These are phyloP conservation scores for Pseudoscleropodium purum DNA, from an alignment of 225 moss, liverwort and hornwort genomes.

Conservation along the genomic window DNA sequence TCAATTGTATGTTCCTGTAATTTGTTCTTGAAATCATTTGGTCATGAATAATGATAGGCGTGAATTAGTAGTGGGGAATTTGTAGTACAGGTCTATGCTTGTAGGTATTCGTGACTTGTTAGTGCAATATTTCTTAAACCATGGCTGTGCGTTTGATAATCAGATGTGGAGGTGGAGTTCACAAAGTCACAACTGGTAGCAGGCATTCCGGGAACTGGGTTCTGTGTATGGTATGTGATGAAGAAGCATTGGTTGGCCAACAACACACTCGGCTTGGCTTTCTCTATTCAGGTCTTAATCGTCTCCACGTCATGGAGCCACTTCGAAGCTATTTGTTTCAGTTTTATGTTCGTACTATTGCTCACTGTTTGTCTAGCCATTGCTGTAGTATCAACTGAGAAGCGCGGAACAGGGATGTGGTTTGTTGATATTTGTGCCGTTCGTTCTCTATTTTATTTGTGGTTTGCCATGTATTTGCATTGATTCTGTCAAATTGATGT, in stretches of 20 bases:
- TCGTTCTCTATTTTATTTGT: not conserved
- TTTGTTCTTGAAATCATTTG: not conserved
- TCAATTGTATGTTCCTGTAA: not conserved
- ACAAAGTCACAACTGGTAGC: constrained; percentile 87
- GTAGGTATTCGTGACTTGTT: not conserved
- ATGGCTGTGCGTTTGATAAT: constrained; percentile 5
- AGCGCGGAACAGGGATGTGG: not conserved
- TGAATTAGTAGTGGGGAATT: not conserved
- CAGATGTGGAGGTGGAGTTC: constrained; percentile 85
- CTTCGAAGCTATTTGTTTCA: not conserved
- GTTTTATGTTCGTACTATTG: not conserved
- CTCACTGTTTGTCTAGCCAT: not conserved
- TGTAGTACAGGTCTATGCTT: not conserved
- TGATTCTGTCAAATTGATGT: not conserved
- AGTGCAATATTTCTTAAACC: not conserved
- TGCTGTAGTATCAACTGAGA: not conserved
- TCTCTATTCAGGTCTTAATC: constrained; percentile 82
- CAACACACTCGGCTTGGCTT: constrained; percentile 97
- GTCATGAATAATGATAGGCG: not conserved
- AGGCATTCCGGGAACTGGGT: constrained; percentile 85
- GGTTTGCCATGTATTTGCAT: not conserved
- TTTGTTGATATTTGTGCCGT: not conserved
- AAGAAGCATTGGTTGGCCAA: constrained; percentile 99
- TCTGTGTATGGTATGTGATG: constrained; percentile 96
- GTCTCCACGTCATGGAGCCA: constrained; percentile 1